These are phyloP conservation scores for Zygosaccharomyces bailii DNA, from an alignment of 805 yeast species.

Conservation along the genomic window DNA sequence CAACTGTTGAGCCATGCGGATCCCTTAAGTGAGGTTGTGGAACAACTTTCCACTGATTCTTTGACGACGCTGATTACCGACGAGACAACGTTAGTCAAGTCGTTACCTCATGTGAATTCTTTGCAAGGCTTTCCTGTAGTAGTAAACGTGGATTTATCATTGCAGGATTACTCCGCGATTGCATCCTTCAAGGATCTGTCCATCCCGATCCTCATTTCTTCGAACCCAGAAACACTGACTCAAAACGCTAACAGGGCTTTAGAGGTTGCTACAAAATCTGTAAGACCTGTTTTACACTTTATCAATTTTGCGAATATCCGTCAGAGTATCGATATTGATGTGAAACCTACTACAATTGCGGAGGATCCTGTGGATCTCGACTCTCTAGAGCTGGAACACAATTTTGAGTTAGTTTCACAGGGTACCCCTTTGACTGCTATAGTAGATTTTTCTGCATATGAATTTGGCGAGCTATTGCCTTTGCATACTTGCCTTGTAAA, in stretches of 20 bases:
- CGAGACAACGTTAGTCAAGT: constrained; percentile 51
- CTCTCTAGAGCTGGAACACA: constrained; percentile 33
- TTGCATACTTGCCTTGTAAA: constrained; percentile 41
- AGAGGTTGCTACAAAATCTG: constrained; percentile 47
- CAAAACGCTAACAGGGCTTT: constrained; percentile 57
- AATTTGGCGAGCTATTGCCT: constrained; percentile 41
- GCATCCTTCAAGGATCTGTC: constrained; percentile 72
- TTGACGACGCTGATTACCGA: constrained; percentile 49
- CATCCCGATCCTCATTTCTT: constrained; percentile 65
- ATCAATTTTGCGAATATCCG: constrained; percentile 32
- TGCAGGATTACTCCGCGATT: constrained; percentile 63
- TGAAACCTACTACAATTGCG: constrained; percentile 17
- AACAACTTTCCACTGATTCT: constrained; percentile 19
- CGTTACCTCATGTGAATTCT: constrained; percentile 54
- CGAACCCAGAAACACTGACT: constrained; percentile 49
- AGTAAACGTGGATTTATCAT: constrained; percentile 56
- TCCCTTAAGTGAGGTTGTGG: constrained; percentile 29
- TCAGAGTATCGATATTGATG: constrained; percentile 18
- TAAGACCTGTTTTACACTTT: constrained; percentile 70
- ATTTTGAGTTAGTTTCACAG: constrained; percentile 27
- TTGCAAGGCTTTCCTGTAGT: constrained; percentile 45
- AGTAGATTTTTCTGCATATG: constrained; percentile 61
- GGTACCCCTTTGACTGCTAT: constrained; percentile 48
- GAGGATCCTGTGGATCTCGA: constrained; percentile 28
- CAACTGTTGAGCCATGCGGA: constrained; percentile 30